A percentile compares a stretch with the other conserved stretches of the same genome.
These are phyloP conservation scores for Themeda triandra DNA, from an alignment of 176 grass and related monocot species.

Conservation along the genomic window DNA sequence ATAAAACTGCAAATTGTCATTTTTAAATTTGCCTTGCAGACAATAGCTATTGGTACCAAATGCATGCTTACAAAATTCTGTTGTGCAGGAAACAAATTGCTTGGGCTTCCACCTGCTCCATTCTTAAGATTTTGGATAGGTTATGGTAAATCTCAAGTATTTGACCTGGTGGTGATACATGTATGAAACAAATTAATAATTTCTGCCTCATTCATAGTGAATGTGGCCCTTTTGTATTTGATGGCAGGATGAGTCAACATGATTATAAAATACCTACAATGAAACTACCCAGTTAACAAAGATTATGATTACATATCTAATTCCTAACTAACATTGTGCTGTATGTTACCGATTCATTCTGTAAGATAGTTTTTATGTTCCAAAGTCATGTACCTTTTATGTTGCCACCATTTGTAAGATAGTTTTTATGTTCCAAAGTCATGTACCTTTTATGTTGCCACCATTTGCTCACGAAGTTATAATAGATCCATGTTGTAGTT, in stretches of 20 bases:
- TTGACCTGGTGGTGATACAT: background rate
- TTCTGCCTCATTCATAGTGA: background rate
- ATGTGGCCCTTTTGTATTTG: background rate
- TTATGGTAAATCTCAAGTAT: conserved; percentile 29
- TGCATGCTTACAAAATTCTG: conserved; percentile 26
- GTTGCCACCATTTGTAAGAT: too few relatives aligned
- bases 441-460: background rate
- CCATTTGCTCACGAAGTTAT: background rate
- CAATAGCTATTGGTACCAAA: background rate
- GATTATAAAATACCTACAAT: too few relatives aligned
- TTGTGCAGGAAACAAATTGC: conserved; percentile 11
- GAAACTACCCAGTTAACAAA: too few relatives aligned
- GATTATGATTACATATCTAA: background rate
- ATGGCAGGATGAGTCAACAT: background rate
- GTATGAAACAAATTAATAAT: background rate
- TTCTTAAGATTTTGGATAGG: background rate
- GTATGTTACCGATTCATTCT: background rate
- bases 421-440: conserved; percentile 9
- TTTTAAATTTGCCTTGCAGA: conserved; percentile 10
- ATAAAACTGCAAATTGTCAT: background rate
- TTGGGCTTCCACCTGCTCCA: background rate
- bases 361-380: too few relatives aligned
- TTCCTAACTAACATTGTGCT: background rate
- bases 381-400: too few relatives aligned
- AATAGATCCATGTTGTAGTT: background rate